Evolutionary conservation across 805 yeast genomes (phyloP), one percentile per base, ranked within the genome.

Genomic region (Candida boleticola): DNA sequence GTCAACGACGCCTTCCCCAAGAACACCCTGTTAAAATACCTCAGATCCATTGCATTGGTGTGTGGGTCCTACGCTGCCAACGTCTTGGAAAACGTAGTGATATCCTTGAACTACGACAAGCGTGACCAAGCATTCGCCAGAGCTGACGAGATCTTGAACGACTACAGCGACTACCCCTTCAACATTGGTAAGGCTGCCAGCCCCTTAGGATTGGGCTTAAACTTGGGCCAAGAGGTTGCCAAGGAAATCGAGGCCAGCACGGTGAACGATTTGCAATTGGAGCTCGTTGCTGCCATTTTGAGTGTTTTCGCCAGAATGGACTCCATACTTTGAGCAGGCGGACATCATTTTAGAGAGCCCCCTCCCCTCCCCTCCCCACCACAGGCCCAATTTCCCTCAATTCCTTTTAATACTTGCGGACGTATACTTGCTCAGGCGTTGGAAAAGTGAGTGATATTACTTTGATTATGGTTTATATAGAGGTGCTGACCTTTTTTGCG

Each of bases 51-150:
- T 33, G 76, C 93, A 19, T 76, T 93, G 50, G 88, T 89, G 16
- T 83, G 90, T 54, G 95, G 95, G 14, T 80, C 96, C 16, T 89
- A 88, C 59, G 97, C 98, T 22, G 99, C 97, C 33, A 93, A 89
- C 60, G 99, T 93, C 10, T 76, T 93, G 52, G 99, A 93, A 55
- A 93, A 92, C 58, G 92, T 89, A 3, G 72, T 90, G 45, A 71
- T 81, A 34, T 73, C 83, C 22, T 72, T 90, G 48, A 83, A 82
- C 51, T 89, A 88, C 61, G 97, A 89, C 52, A 85, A 82, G 50
- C 80, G 98, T 54, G 99, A 93, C 63, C 82, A 83, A 53, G 97
- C 97, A 0, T 85, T 90, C 62, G 80, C 86, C 3, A 78, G 96
- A 57, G 96, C 96, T n/a, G 98, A 93, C 57, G 98, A 92, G 60